phyloP scores from a whole-genome alignment of 2,329 filamentous ascomycete genomes.

The Fusarium verrucosum region DNA sequence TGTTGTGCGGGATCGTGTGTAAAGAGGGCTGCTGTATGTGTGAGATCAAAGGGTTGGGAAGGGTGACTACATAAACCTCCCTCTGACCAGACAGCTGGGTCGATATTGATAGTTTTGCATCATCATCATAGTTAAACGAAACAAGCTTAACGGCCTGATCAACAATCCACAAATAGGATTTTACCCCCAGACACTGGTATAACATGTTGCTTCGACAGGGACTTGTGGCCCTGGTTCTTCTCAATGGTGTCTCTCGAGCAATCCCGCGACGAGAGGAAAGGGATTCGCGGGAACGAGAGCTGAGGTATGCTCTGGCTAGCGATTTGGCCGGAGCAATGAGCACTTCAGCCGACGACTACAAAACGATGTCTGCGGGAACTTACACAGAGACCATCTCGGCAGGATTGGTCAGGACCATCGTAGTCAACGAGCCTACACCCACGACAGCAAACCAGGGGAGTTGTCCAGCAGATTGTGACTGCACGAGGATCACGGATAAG shows the following conservation, averaged over 20 bases:
- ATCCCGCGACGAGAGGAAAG: background rate
- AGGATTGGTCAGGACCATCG: constrained; percentile 31
- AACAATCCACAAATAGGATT: background rate
- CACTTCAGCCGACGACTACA: constrained; percentile 33
- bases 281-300: too few species aligned
- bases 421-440: constrained; percentile 27
- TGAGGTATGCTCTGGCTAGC: background rate
- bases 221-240: background rate
- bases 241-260: background rate
- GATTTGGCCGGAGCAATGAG: background rate
- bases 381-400: constrained; percentile 37
- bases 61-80: constrained; percentile 31
- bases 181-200: background rate
- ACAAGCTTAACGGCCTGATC: background rate
- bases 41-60: background rate
- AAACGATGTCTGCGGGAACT: constrained; percentile 40
- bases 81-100: constrained; percentile 7
- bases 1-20: constrained; percentile 6
- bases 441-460: constrained; percentile 1
- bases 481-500: constrained; percentile 41
- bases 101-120: background rate
- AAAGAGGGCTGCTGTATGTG: background rate
- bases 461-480: constrained; percentile 42
- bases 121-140: too few species aligned
- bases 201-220: background rate